Evolutionary conservation across 306 rosid species (phyloP).

Genomic region (Astragalus glycyphyllos): DNA sequence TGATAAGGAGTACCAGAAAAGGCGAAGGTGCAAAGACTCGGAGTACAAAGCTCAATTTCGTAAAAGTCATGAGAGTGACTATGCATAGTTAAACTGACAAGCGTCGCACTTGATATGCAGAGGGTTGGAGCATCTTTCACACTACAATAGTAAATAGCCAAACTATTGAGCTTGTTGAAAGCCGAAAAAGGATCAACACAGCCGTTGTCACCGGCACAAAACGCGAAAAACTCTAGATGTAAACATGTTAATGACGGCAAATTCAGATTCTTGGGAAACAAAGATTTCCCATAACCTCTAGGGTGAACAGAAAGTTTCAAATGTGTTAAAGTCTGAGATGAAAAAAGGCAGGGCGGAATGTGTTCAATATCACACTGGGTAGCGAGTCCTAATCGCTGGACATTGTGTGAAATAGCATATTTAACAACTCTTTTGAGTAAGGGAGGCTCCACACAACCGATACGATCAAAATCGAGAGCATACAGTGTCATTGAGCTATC

Average conservation of each 20-base stretch:
- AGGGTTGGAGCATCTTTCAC: neutral
- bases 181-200: conserved; percentile 16
- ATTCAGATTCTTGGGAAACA: conserved; percentile 10
- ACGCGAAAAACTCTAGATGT: conserved; percentile 20
- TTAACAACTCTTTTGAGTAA: neutral
- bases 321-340: conserved; percentile 19
- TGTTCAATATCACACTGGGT: neutral
- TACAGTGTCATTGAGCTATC: neutral
- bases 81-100: conserved; percentile 15
- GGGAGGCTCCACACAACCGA: neutral
- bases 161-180: neutral
- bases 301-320: conserved; percentile 4
- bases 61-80: neutral
- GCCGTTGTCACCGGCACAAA: neutral
- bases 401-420: conserved; percentile 38
- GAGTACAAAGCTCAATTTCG: conserved; percentile 20
- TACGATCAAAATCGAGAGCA: conserved; percentile 2
- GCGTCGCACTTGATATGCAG: neutral
- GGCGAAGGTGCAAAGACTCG: neutral
- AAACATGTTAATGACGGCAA: conserved; percentile 17
- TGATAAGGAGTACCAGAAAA: conserved; percentile 14
- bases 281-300: neutral
- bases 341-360: neutral
- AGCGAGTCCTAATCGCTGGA: neutral
- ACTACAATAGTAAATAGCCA: conserved; percentile 8